These are phyloP conservation scores for Monosporozyma solicola DNA, from an alignment of 805 yeast species.

Conservation along the genomic window DNA sequence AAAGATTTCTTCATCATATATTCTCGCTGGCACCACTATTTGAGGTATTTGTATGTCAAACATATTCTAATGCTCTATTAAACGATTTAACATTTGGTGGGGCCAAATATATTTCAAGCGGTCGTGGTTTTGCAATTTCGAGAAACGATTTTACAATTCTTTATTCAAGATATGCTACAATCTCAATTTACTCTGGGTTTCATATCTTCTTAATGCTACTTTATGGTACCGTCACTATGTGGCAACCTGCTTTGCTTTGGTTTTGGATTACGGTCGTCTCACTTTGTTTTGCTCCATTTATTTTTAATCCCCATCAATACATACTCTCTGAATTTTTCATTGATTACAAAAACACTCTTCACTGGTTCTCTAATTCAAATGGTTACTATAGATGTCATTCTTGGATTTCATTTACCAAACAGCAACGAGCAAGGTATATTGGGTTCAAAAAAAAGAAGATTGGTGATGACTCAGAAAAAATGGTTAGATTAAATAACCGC, in stretches of 20 bases:
- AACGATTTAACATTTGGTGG: conserved; percentile 83
- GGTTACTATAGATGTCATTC: conserved; percentile 56
- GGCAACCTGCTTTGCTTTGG: conserved; percentile 67
- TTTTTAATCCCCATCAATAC: conserved; percentile 73
- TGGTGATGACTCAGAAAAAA: conserved; percentile 57
- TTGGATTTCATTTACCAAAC: conserved; percentile 70
- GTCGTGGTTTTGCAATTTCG: conserved; percentile 87
- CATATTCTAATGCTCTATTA: conserved; percentile 70
- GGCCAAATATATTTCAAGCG: conserved; percentile 86
- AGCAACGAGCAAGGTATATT: conserved; percentile 78
- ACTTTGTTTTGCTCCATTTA: conserved; percentile 59
- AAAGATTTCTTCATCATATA: conserved; percentile 66
- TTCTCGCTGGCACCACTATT: conserved; percentile 80
- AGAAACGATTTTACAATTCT: conserved; percentile 63
- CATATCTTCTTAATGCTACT: conserved; percentile 58
- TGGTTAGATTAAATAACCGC: conserved; percentile 55
- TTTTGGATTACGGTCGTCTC: conserved; percentile 67
- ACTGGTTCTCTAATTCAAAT: conserved; percentile 82
- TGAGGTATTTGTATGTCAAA: conserved; percentile 92
- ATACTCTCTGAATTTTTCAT: conserved; percentile 59
- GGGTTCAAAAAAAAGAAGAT: conserved; percentile 76
- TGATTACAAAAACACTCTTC: conserved; percentile 52
- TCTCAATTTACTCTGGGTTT: conserved; percentile 72
- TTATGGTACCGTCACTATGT: conserved; percentile 72
- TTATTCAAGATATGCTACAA: conserved; percentile 66